These are phyloP conservation scores for Ilex paraguariensis DNA, from an alignment of 305 asterid genomes.

Conservation along the genomic window DNA sequence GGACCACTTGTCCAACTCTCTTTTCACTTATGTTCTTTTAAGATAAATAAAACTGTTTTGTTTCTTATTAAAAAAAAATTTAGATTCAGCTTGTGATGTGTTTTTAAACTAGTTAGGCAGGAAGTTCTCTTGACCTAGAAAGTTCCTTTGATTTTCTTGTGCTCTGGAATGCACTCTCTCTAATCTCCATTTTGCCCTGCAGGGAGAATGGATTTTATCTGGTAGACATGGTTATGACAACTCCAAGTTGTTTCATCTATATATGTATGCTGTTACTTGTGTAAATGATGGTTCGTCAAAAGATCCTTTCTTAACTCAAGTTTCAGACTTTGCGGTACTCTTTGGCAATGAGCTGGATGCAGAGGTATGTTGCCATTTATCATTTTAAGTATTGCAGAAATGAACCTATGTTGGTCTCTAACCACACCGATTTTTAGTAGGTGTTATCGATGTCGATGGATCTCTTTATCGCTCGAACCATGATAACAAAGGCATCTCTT, in stretches of 20 bases:
- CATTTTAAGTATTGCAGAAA: conserved; percentile 12
- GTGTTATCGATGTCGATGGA: conserved; percentile 91
- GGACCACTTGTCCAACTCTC: no score
- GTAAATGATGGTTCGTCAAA: conserved; percentile 72
- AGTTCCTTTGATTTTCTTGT: not conserved
- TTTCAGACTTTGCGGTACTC: conserved; percentile 86
- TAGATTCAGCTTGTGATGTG: no score
- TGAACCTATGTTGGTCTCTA: conserved; percentile 16
- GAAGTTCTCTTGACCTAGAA: not conserved
- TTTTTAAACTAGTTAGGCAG: no score
- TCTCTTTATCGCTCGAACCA: conserved; percentile 87
- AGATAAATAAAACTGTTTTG: no score
- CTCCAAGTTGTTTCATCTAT: conserved; percentile 49
- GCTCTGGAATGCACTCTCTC: conserved; percentile 4
- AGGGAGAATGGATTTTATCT: conserved; percentile 97
- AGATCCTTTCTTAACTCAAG: conserved; percentile 81
- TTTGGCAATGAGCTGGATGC: conserved; percentile 90
- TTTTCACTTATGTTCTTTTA: no score
- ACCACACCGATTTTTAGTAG: conserved; percentile 35
- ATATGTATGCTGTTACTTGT: conserved; percentile 78
- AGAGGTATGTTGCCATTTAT: conserved; percentile 53
- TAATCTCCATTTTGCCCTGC: conserved; percentile 18
- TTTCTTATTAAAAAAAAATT: no score
- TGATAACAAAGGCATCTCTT: conserved; percentile 76
- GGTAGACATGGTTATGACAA: conserved; percentile 47